Base-by-base conservation (phyloP, 2,329 filamentous ascomycete species). In the Beauveria sp. region DNA sequence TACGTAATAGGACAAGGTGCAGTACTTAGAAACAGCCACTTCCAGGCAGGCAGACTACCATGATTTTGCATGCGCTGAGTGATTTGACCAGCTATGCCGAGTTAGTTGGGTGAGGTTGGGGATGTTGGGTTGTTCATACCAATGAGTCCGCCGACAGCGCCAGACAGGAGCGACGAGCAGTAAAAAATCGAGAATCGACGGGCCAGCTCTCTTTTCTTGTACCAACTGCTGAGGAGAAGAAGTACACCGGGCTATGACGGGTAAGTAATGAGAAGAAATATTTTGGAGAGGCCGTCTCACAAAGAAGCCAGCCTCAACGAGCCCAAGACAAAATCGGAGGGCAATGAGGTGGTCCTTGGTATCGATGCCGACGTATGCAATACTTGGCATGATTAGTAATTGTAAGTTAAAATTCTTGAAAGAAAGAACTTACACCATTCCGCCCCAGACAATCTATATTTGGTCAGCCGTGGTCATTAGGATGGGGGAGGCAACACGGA, bases 281-380 rank as follows among this genome's bases (percentile, higher is more conserved):
- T 40, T 2, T 9, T 9, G 28, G 24, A 24, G 47, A 26, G 22
- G 18, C 20, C 10, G 14, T 18, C 47, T 37, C 22, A 52, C 48
- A 28, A 59, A 59, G 47, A 55, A 63, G 14, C 62, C 62, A 14
- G 60, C 48, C 41, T 63, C 62, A 18, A 63, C 20, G 26, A 50
- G 51, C 22, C 62, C 62, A 18, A 63, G 48, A 34, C 56, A 57
- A 40, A 63, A 63, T 10, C 62, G 55, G 37, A 63, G 57, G 37
- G 50, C 62, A 28, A 63, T 30, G 5, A 61, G 54, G 12, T 55
- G 53, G 8, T 40, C 5, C 37, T 58, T 58, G 16, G 20, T 47
- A 20, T 55, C 16, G 9, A 55, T 26, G 20, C 53, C 53, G 37
- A 55, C 20, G 28, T 55, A 55, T 22, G 53, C 37, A 28, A 55